These are phyloP conservation scores for Saturnispora serradocipensis DNA, from an alignment of 805 yeast species.

Conservation along the genomic window DNA sequence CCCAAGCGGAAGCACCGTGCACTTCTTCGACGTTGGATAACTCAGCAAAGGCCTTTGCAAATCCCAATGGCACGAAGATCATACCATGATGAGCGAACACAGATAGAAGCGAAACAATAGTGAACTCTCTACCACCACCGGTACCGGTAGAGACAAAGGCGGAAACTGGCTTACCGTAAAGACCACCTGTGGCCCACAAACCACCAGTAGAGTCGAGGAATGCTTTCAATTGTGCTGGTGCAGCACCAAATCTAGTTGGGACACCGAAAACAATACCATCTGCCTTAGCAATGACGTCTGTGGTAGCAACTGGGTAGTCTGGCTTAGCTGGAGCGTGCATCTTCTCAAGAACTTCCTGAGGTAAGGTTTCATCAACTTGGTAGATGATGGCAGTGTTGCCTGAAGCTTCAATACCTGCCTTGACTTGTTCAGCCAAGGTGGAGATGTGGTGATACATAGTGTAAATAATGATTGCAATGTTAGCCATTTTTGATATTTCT, in stretches of 20 bases:
- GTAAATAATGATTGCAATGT: constrained; percentile 42
- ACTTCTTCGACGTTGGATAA: constrained; percentile 49
- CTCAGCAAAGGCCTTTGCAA: constrained; percentile 45
- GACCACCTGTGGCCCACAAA: constrained; percentile 67
- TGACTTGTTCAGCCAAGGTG: constrained; percentile 54
- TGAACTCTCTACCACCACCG: constrained; percentile 80
- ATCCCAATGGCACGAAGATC: constrained; percentile 73
- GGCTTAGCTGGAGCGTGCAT: constrained; percentile 63
- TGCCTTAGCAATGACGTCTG: constrained; percentile 48
- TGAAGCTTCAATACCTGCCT: constrained; percentile 59
- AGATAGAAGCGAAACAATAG: constrained; percentile 56
- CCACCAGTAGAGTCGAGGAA: constrained; percentile 76
- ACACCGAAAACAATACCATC: constrained; percentile 81
- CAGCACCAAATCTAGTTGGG: constrained; percentile 78
- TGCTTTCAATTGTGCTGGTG: constrained; percentile 69
- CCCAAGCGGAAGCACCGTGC: constrained; percentile 82
- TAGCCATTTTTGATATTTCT: constrained; percentile 1
- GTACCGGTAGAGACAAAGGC: constrained; percentile 67
- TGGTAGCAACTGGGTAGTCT: constrained; percentile 53
- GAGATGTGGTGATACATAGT: constrained; percentile 74
- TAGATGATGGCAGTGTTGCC: constrained; percentile 62
- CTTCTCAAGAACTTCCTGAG: constrained; percentile 43
- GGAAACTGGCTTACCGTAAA: constrained; percentile 68
- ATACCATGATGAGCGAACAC: constrained; percentile 72
- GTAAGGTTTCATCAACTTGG: constrained; percentile 71